Percentiles rank a stretch among this genome's conserved stretches.
phyloP scores from a whole-genome alignment of 345 rosid species.

The Ceriops zippeliana region DNA sequence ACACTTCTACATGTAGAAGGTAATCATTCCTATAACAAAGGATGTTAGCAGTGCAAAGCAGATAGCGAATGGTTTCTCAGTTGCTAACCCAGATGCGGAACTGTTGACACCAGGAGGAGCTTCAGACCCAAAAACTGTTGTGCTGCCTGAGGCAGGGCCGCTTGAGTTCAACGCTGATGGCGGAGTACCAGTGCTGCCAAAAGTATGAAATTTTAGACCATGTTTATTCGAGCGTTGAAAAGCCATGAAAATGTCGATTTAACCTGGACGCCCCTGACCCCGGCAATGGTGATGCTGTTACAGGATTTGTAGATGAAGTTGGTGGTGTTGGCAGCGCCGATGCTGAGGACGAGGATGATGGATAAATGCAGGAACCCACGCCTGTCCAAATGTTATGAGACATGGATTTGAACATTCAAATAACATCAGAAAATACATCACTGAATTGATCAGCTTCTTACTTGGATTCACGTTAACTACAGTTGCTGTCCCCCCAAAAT shows the following conservation, averaged over 20 bases:
- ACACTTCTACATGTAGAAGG: slow-evolving; percentile 19
- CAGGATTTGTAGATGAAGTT: slow-evolving; percentile 17
- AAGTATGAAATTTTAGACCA: background rate
- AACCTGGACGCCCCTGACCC: slow-evolving; percentile 48
- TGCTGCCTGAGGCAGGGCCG: slow-evolving; percentile 32
- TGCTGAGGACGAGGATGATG: slow-evolving; percentile 44
- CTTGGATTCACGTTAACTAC: slow-evolving; percentile 72
- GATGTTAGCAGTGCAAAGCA: slow-evolving; percentile 27
- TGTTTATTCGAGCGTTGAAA: background rate
- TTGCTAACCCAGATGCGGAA: slow-evolving; percentile 36
- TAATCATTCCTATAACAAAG: slow-evolving; percentile 25
- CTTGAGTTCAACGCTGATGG: slow-evolving; percentile 49
- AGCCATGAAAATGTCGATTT: background rate
- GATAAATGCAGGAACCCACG: slow-evolving; percentile 74
- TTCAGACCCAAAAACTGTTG: slow-evolving; percentile 32
- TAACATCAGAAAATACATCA: background rate
- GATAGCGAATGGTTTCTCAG: slow-evolving; percentile 20
- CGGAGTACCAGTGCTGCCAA: slow-evolving; percentile 45
- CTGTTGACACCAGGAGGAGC: slow-evolving; percentile 35
- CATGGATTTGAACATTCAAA: background rate
- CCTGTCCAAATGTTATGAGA: slow-evolving; percentile 39
- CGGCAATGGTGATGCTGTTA: slow-evolving; percentile 29
- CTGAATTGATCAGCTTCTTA: slow-evolving; percentile 32
- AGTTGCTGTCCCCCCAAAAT: slow-evolving; percentile 75
- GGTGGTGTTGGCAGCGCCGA: slow-evolving; percentile 39